Conservation (phyloP, 2,329 filamentous ascomycete genomes). For the Exophiala aquamarina region DNA sequence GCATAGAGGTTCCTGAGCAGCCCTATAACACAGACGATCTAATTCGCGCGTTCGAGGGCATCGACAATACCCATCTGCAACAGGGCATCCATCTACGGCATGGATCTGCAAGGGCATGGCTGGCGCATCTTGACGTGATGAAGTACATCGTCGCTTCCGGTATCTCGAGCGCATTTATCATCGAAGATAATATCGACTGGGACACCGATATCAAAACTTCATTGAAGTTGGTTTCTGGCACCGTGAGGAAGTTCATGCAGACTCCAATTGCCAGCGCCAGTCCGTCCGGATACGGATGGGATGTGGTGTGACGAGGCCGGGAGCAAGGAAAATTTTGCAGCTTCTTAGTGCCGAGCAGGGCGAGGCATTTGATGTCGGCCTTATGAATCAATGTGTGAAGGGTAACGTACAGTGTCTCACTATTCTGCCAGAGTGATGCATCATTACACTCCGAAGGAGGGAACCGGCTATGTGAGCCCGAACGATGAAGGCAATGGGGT, state of each 20-base stretch:
- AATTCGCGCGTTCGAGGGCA: constrained; percentile 31
- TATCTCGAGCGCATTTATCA: constrained; percentile 41
- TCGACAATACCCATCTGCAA: constrained; percentile 15
- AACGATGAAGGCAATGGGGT: constrained; percentile 30
- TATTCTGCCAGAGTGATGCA: constrained; percentile 40
- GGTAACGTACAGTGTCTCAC: constrained; percentile 36
- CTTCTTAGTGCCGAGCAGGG: constrained; percentile 14
- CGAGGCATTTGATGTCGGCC: constrained; percentile 38
- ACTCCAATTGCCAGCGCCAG: not conserved
- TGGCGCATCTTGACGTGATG: constrained; percentile 40
- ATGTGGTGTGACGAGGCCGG: constrained; percentile 42
- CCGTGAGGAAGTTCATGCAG: constrained; percentile 4
- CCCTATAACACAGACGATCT: constrained; percentile 29
- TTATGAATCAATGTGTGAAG: constrained; percentile 34
- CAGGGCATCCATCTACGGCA: constrained; percentile 6
- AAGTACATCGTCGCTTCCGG: constrained; percentile 34
- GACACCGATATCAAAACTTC: constrained; percentile 35
- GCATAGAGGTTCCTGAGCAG: constrained; percentile 36
- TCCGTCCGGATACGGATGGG: constrained; percentile 52
- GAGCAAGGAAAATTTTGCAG: constrained; percentile 36
- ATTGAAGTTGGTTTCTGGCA: constrained; percentile 14
- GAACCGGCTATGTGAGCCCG: constrained; percentile 28
- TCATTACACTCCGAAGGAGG: constrained; percentile 34
- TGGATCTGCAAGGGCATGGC: constrained; percentile 33
- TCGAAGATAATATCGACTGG: constrained; percentile 50